Evolutionary conservation across 352 stramenopile species (phyloP), one percentile per base, ranked within the genome.

Genomic region (Pythium coloratum): DNA sequence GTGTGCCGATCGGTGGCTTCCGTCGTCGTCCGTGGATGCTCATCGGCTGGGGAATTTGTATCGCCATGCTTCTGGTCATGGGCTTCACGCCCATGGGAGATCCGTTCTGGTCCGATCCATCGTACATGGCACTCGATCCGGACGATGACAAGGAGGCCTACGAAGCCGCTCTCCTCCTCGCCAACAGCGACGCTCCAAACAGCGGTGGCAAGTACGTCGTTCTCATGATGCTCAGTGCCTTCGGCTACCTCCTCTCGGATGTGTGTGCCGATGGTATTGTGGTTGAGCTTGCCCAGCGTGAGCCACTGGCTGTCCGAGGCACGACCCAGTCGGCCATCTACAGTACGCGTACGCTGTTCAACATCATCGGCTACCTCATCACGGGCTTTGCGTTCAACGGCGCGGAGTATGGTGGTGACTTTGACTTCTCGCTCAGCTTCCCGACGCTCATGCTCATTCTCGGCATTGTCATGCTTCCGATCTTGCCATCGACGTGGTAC

Each of bases 1-100:
- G 28, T 30, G 28, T 30, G 28, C 28, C 28, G 28, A 30, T 30
- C 28, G 28, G 28, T 30, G 75, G 75, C 40, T 80, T 75, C 49
- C 72, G 72, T 24, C 72, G 75, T 62, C 75, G 75, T n/a, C 71
- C 72, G 14, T 80, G 74, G 50, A 80, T 82, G 70, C 14, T 78
- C 9, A 40, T 80, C 28, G 75, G 75, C 13, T 82, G 75, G 75
- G 60, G 24, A 32, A 61, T 82, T 33, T 67, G 64, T 24, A 69
- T 76, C 14, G 30, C 63, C 46, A 71, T 76, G 70, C 59, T 79
- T 3, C 38, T 71, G 18, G 32, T 76, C 54, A 78, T 78, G 74
- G 68, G 50, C 9, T 71, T 65, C 54, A 71, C 58, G 9, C 46
- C 44, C 20, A 60, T 81, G 38, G 64, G 58, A 0, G 28, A 65